These are phyloP conservation scores for Starmerella roubikii DNA, from an alignment of 805 yeast species.

Conservation along the genomic window DNA sequence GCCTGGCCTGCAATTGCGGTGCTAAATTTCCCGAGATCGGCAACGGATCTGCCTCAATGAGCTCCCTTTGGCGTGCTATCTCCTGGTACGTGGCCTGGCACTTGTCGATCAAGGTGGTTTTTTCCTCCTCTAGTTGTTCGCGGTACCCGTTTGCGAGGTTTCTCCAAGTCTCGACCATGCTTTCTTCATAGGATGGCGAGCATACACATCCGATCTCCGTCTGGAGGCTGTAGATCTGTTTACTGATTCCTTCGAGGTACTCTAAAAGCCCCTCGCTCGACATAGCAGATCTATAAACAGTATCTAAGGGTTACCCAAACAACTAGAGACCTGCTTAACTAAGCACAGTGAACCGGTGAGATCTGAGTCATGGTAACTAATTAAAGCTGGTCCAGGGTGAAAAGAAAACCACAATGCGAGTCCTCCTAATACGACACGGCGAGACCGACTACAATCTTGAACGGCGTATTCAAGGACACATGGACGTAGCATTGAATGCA, in stretches of 20 bases:
- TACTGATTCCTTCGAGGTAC: not conserved
- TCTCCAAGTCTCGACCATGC: not conserved
- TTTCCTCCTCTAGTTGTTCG: not conserved
- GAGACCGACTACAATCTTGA: constrained; percentile 19
- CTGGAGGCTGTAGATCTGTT: not conserved
- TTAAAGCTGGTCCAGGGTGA: no score
- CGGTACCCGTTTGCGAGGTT: not conserved
- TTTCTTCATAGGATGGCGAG: not conserved
- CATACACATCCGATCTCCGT: not conserved
- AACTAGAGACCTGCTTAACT: no score
- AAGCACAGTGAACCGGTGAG: no score
- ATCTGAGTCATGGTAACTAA: no score
- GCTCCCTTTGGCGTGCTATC: not conserved
- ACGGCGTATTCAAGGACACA: constrained; percentile 19
- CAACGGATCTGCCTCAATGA: not conserved
- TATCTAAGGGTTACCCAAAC: no score
- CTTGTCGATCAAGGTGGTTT: not conserved
- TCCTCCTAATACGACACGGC: constrained; percentile 19
- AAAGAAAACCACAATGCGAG: constrained; percentile 11
- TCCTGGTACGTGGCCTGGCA: not conserved
- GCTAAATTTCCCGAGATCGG: not conserved
- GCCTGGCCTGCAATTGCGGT: not conserved
- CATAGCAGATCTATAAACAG: no score
- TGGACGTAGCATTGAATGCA: constrained; percentile 17
- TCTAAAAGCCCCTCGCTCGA: not conserved